Base-by-base conservation (phyloP, 331 rosid genomes). In the Dryas integrifolia region DNA sequence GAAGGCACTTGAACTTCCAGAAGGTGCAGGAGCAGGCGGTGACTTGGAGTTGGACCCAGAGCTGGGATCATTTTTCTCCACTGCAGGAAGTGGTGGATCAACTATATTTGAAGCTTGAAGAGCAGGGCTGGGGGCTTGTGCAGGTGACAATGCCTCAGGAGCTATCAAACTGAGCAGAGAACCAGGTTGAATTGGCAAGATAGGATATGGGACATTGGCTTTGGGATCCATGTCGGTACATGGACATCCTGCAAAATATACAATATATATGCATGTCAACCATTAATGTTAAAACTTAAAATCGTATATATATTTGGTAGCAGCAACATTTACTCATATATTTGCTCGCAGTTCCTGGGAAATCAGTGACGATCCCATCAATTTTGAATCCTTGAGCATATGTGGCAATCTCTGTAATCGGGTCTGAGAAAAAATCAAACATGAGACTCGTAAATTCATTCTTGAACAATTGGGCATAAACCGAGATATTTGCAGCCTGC, bases 31-130 rank as follows among this genome's bases (percentile, higher is more conserved):
- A 3, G 72, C 26, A 1, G 73, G 9, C 7, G 48, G 5, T 9
- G 44, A 45, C 16, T 63, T 73, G 70, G 52, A 5, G 6, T 26
- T 24, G 58, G 75, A 14, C 5, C 41, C 2, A 26, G 76, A 24
- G 24, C 26, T 26, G 41, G 76, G 4, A 0, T 69, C 62, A 18
- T 58, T 40, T 3, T 24, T 16, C 26, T 49, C 35, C 45, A 89
- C 96, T 0, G 78, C 79, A 5, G 99, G 99, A 65, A 95, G 99
- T 12, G 97, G 97, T 9, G 97, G 98, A 67, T 89, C 96, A 21
- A 76, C 85, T 5, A 95, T 53, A 1, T 80, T 56, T 15, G 48
- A 62, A 16, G 21, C 69, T 56, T 79, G 58, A 10, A 94, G 92
- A 10, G 96, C 57, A 7, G 85, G 85, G 10, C 24, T 46, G 0